Evolutionary conservation across 192 early-diverging fungal species (phyloP).

Genomic region (Backusella tuberculispora): DNA sequence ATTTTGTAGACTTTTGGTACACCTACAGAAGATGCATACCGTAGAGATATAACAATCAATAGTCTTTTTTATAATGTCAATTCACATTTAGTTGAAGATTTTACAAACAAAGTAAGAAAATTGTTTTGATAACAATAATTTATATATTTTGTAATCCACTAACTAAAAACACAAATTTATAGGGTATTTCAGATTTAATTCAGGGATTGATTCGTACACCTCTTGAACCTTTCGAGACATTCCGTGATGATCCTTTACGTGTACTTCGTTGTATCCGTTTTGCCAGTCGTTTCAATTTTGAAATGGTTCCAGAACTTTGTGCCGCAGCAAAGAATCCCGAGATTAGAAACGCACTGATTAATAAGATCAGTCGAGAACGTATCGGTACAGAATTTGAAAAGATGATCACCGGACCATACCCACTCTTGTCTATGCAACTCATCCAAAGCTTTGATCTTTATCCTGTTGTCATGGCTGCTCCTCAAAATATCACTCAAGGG

Average conservation of each 20-base stretch:
- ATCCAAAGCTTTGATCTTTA: conserved; percentile 49
- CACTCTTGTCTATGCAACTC: conserved; percentile 43
- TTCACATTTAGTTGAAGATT: conserved; percentile 84
- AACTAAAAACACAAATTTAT: background rate
- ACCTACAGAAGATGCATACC: conserved; percentile 86
- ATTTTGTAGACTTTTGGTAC: conserved; percentile 77
- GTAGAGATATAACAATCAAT: conserved; percentile 98
- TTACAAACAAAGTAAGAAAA: conserved; percentile 57
- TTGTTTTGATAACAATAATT: no score
- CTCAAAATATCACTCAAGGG: conserved; percentile 39
- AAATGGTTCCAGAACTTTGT: conserved; percentile 69
- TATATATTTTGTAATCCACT: background rate
- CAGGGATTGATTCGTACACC: conserved; percentile 85
- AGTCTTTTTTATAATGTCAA: conserved; percentile 97
- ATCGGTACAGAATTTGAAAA: conserved; percentile 93
- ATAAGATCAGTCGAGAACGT: conserved; percentile 91
- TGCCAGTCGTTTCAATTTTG: conserved; percentile 87
- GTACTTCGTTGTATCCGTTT: conserved; percentile 94
- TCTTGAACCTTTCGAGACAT: conserved; percentile 85
- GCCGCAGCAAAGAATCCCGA: conserved; percentile 56
- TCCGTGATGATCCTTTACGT: conserved; percentile 93
- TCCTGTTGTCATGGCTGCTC: conserved; percentile 50
- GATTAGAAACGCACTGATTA: conserved; percentile 66
- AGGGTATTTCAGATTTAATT: conserved; percentile 76
- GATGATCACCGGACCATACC: conserved; percentile 73